Conservation (phyloP, 306 rosid genomes). For the Trifolium pratense region DNA sequence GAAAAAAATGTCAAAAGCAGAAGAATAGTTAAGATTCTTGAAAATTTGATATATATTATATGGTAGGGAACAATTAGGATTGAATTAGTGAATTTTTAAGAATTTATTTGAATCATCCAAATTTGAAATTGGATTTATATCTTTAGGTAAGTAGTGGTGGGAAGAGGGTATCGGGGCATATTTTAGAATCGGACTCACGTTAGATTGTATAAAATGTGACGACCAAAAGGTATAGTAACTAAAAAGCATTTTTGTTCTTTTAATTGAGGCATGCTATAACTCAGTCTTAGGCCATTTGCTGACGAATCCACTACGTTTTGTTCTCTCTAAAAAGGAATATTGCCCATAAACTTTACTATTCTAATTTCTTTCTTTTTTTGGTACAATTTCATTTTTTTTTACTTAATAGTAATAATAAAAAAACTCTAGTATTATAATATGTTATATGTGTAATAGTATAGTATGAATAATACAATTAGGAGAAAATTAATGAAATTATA, state of each 20-base stretch:
- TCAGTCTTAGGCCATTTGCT: conserved; percentile 49
- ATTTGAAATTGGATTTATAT: background rate
- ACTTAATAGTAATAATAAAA: background rate
- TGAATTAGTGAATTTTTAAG: conserved; percentile 36
- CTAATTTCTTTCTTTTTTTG: background rate
- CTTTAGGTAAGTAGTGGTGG: conserved; percentile 47
- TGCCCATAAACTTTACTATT: conserved; percentile 47
- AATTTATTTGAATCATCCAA: conserved; percentile 36
- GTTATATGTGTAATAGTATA: no score
- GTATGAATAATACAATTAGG: no score
- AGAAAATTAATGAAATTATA: no score
- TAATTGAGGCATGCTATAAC: conserved; percentile 60
- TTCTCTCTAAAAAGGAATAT: conserved; percentile 52
- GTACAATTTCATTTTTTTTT: background rate
- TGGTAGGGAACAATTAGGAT: conserved; percentile 42
- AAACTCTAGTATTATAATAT: no score
- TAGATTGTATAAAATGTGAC: conserved; percentile 48
- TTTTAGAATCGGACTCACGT: conserved; percentile 39
- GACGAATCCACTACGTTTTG: conserved; percentile 75
- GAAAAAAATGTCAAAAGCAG: conserved; percentile 46
- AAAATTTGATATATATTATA: conserved; percentile 28
- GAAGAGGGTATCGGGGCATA: conserved; percentile 45
- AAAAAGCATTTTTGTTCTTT: conserved; percentile 47
- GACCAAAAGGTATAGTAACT: conserved; percentile 49
- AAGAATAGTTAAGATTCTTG: conserved; percentile 52